Evolutionary conservation across 768 basidiomycete species (phyloP), one percentile per base, ranked within the genome.

Genomic region (Coprinellus aureogranulatus): DNA sequence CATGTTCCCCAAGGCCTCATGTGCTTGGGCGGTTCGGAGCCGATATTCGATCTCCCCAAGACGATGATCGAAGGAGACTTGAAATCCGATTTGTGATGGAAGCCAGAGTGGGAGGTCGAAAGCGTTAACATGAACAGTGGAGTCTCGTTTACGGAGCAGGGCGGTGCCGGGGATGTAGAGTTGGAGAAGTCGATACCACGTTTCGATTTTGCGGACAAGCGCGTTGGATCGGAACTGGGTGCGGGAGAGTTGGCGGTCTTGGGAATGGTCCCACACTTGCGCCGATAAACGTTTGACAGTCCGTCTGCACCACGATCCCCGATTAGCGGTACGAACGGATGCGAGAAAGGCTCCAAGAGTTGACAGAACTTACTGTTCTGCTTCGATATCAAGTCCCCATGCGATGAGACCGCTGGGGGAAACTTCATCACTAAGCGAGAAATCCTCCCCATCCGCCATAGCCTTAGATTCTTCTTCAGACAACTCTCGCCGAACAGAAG

Each of bases 11-110:
- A 72, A 62, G 0, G 66, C 53, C 40, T 73, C 69, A 27, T 63
- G 49, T 0, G 67, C 69, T 51, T 71, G 71, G 0, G 62, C 67
- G 0, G 61, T 22, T 3, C 63, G 65, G 1, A 69, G 57, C 8
- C 59, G 48, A 56, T 58, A 68, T 39, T 73, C 67, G 3, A 67
- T 63, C 5, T 52, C 16, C 3, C 16, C 27, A 0, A 65, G 51
- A 10, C 39, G 46, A 9, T 23, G 14, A 20, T 56, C 25, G 31
- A 57, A 53, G 4, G 14, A 16, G 2, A 40, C 41, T n/a, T 56
- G 28, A 2, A 20, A 8, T 10, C 55, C 14, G 25, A 66, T n/a
- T n/a, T n/a, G n/a, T n/a, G 67, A 70, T 14, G 67, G 70, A 18
- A 70, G 53, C 63, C 62, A 68, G 0, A 71, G 62, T 3, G 46